Evolutionary conservation across 345 rosid species (phyloP).

Genomic region (Pistacia atlantica): DNA sequence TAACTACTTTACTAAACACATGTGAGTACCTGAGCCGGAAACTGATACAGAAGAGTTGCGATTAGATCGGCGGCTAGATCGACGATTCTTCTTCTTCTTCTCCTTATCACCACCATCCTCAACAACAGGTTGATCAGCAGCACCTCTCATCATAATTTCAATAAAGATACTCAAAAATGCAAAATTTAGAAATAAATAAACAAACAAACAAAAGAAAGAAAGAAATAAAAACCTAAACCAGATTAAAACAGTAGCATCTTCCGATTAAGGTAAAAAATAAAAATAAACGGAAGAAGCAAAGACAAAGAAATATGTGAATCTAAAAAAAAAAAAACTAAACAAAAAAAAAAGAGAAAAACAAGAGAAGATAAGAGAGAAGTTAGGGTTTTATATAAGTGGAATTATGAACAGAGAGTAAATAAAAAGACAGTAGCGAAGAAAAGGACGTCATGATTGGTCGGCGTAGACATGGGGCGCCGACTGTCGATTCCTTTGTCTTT

Average conservation of each 20-base stretch:
- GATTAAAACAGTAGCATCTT: slow-evolving; percentile 38
- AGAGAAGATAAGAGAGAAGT: not conserved
- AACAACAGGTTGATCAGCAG: slow-evolving; percentile 40
- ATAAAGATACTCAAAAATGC: not conserved
- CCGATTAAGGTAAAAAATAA: slow-evolving; percentile 50
- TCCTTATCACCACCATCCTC: slow-evolving; percentile 71
- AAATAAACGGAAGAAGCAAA: slow-evolving; percentile 50
- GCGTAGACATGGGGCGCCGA: slow-evolving; percentile 59
- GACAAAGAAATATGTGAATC: not conserved
- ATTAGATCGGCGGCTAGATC: slow-evolving; percentile 70
- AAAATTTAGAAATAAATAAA: not conserved
- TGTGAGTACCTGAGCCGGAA: slow-evolving; percentile 6
- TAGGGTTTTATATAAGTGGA: slow-evolving; percentile 29
- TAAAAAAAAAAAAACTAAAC: not conserved
- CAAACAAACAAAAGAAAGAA: slow-evolving; percentile 9
- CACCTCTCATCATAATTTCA: slow-evolving; percentile 27
- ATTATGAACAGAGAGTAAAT: not conserved
- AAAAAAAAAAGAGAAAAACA: not conserved
- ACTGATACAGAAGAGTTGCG: slow-evolving; percentile 39
- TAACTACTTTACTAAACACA: not conserved
- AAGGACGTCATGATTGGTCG: slow-evolving; percentile 48
- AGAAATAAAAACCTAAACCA: slow-evolving; percentile 15
- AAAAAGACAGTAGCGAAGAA: slow-evolving; percentile 18
- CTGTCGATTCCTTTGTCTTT: slow-evolving; percentile 46
- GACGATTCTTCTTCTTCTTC: slow-evolving; percentile 66